Evolutionary conservation across 371 early-diverging fungal species (phyloP), one percentile per base, ranked within the genome.

Genomic region (Syncephalastrum contaminatum): DNA sequence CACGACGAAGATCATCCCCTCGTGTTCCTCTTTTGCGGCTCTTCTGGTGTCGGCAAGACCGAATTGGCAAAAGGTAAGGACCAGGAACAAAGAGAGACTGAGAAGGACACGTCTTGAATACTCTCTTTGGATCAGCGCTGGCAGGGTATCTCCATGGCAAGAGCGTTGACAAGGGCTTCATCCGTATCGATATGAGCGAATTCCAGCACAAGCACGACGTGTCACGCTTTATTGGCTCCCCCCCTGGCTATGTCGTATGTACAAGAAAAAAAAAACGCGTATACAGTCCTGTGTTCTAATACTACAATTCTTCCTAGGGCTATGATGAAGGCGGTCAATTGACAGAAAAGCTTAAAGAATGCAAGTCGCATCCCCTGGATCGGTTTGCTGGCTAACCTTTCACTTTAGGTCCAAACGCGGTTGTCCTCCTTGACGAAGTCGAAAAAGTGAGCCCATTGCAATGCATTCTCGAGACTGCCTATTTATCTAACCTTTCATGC

Each of bases 11-110:
- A 87, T 25, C 81, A 81, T 59, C 90, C 90, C 0, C 69, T 90
- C 36, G 90, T 87, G 0, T 89, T 89, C 60, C 58, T 89, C 53
- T 86, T 89, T 56, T 75, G 87, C 51, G 89, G 89, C 15, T 83
- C 86, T 12, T 84, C 86, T 18, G 89, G 89, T 55, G 84, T 87
- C 19, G 89, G 89, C 42, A 89, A 89, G 63, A 89, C 89, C 2
- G 87, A 87, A 55, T 68, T 87, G 21, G 86, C 88, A 2, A 89
- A 89, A 70, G 75, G 73, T 73, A 79, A 42, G 48, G 20, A n/a
- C n/a, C n/a, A n/a, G n/a, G n/a, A n/a, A n/a, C n/a, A n/a, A n/a
- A n/a, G n/a, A n/a, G n/a, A n/a, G n/a, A n/a, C n/a, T n/a, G n/a
- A n/a, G n/a, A n/a, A n/a, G n/a, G n/a, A n/a, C n/a, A n/a, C n/a